Conservation (phyloP, 2,329 filamentous ascomycete species). For the Ophiocordyceps camponoti-saundersi region DNA sequence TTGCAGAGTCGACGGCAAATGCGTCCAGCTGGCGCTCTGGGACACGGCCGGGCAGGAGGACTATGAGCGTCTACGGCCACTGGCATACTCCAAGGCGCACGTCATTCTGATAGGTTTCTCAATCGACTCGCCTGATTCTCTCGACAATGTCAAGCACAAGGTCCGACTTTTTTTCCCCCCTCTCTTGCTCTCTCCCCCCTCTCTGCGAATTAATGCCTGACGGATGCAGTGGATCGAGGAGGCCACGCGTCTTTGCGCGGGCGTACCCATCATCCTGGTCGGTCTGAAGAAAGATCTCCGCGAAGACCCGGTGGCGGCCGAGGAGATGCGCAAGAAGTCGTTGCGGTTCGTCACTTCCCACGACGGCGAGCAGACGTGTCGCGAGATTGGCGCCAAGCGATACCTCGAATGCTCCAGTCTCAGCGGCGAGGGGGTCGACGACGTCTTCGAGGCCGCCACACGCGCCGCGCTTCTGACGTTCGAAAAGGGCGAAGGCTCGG, state of each 20-base stretch:
- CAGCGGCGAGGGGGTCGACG: constrained; percentile 95
- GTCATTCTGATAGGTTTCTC: constrained; percentile 99
- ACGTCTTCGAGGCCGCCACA: constrained; percentile 97
- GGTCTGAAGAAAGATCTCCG: constrained; percentile 99
- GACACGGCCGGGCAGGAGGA: constrained; percentile 99
- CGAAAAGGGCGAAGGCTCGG: constrained; percentile 30
- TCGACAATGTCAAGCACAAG: constrained; percentile 99
- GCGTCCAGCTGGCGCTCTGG: constrained; percentile 98
- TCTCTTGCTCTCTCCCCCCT: not conserved
- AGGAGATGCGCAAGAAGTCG: constrained; percentile 87
- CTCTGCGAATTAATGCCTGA: constrained; percentile 7
- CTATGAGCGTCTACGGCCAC: constrained; percentile 90
- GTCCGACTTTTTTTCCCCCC: constrained; percentile 30
- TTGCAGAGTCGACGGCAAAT: constrained; percentile 99
- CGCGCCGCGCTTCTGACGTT: constrained; percentile 78
- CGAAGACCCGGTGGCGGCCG: constrained; percentile 93
- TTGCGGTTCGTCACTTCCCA: not conserved
- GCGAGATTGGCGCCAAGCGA: constrained; percentile 89
- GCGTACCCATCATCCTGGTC: constrained; percentile 95
- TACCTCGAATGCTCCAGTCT: constrained; percentile 99
- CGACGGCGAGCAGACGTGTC: constrained; percentile 68
- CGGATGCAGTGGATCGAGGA: constrained; percentile 90
- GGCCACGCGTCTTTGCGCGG: constrained; percentile 98
- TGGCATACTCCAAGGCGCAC: constrained; percentile 98
- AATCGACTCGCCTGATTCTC: constrained; percentile 93